A percentile compares a stretch with the other conserved stretches of the same genome.
phyloP scores from a whole-genome alignment of 2,329 filamentous ascomycete species.

The Magnaporthiopsis rhizophila region DNA sequence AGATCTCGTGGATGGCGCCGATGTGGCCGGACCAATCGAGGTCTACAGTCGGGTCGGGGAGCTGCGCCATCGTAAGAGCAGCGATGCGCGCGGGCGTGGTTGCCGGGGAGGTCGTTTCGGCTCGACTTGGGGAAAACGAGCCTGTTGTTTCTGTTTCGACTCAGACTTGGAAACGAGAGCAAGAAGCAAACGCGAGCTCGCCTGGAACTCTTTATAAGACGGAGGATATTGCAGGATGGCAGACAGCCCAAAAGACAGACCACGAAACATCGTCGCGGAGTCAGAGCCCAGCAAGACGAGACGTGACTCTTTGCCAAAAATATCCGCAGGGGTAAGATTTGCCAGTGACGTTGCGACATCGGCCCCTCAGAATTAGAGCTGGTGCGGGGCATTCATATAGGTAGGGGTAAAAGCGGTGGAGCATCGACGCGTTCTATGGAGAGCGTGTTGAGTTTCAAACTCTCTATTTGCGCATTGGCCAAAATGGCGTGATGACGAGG shows the following conservation, averaged over 20 bases:
- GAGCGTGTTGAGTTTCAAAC: too few relatives aligned
- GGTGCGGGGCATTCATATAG: neutral
- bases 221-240: neutral
- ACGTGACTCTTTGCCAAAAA: neutral
- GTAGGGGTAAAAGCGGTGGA: neutral
- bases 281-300: neutral
- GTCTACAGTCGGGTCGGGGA: constrained; percentile 60
- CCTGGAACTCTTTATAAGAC: neutral
- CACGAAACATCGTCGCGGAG: neutral
- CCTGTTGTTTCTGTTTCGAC: neutral
- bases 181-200: neutral
- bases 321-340: constrained; percentile 2
- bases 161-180: neutral
- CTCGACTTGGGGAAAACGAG: too few relatives aligned
- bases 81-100: neutral
- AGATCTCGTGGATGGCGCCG: constrained; percentile 59
- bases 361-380: neutral
- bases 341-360: neutral
- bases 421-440: too few relatives aligned
- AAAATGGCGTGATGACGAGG: too few relatives aligned
- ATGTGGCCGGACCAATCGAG: constrained; percentile 58
- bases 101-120: too few relatives aligned
- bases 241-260: too few relatives aligned
- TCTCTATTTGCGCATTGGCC: too few relatives aligned
- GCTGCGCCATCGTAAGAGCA: constrained; percentile 13